Base-by-base conservation (phyloP, 768 basidiomycete genomes). In the Termitomyces sp. region DNA sequence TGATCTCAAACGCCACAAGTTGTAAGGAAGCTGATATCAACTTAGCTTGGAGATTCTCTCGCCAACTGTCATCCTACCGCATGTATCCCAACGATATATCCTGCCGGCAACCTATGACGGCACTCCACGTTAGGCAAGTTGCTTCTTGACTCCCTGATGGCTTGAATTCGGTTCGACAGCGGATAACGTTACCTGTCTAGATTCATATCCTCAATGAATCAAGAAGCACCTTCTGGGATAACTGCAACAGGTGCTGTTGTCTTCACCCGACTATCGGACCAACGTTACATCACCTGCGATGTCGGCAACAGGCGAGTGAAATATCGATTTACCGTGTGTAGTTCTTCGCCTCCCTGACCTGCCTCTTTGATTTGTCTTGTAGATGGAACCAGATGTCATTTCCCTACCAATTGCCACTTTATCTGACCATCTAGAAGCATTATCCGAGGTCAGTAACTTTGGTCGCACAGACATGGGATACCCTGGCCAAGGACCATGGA, bases 361-460 rank as follows among this genome's bases (percentile, higher is more conserved):
- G 28, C 8, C 16, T n/a, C 34, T 42, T 22, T 18, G 12, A n/a
- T 1, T 22, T 18, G n/a, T 0, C 12, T 22, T 18, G n/a, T 0
- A 6, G 3, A 60, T 63, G 62, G 24, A 28, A 41, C 36, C 51
- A 16, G 42, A 46, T 24, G 28, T 61, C 72, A 72, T 83, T 55
- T 68, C 74, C 42, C 73, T 83, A 54, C 67, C 74, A 47, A 70
- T 75, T 9, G 79, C 81, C 16, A 77, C 72, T 18, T 74, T 77
- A 46, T 67, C 73, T 5, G 82, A 84, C 53, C 72, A 79, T 58
- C 73, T 77, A 31, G 75, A 73, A 44, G 81, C 81, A 8, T 68
- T 84, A 56, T 73, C 78, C 39, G 81, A 84, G 63, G 82, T 83
- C 51, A 78, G 75, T 61, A 68, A 82, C 62, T 82, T 83, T 62